Percentiles rank a stretch among this genome's conserved stretches.
Conservation (phyloP, 192 early-diverging fungal species). For the Pilobolus umbonatus region DNA sequence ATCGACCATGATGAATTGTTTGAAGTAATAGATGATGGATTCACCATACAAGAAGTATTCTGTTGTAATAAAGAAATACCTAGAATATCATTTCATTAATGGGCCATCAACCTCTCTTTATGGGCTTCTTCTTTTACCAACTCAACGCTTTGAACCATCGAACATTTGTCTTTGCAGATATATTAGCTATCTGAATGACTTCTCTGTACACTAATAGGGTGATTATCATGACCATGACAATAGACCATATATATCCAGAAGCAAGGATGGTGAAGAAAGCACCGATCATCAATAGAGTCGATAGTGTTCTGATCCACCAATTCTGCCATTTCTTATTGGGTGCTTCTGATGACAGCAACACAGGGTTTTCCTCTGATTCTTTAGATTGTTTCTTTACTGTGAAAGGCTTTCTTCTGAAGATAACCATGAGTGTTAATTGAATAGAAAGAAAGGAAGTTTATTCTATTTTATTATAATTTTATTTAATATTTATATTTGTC, state of each 20-base stretch:
- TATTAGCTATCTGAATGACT: slow-evolving; percentile 85
- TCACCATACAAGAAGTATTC: slow-evolving; percentile 96
- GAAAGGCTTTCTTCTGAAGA: no score
- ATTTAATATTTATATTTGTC: no score
- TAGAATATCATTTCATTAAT: slow-evolving; percentile 18
- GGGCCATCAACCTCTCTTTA: neutral
- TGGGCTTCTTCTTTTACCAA: slow-evolving; percentile 46
- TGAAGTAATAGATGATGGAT: slow-evolving; percentile 86
- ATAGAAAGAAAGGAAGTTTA: no score
- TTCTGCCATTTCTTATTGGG: slow-evolving; percentile 66
- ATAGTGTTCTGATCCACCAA: slow-evolving; percentile 77
- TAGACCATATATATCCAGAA: slow-evolving; percentile 79
- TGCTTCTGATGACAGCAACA: slow-evolving; percentile 44
- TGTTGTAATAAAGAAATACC: slow-evolving; percentile 84
- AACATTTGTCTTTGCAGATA: slow-evolving; percentile 78
- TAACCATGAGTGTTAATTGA: no score
- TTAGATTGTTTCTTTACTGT: no score
- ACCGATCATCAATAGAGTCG: slow-evolving; percentile 88
- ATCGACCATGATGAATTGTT: slow-evolving; percentile 78
- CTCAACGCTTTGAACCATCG: slow-evolving; percentile 92
- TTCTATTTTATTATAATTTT: no score
- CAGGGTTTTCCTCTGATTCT: slow-evolving; percentile 5
- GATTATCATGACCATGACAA: slow-evolving; percentile 78
- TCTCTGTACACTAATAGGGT: slow-evolving; percentile 87
- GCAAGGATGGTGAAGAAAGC: slow-evolving; percentile 72